Evolutionary conservation across 2,329 filamentous ascomycete genomes (phyloP).

Genomic region (Tolypocladium sp.): DNA sequence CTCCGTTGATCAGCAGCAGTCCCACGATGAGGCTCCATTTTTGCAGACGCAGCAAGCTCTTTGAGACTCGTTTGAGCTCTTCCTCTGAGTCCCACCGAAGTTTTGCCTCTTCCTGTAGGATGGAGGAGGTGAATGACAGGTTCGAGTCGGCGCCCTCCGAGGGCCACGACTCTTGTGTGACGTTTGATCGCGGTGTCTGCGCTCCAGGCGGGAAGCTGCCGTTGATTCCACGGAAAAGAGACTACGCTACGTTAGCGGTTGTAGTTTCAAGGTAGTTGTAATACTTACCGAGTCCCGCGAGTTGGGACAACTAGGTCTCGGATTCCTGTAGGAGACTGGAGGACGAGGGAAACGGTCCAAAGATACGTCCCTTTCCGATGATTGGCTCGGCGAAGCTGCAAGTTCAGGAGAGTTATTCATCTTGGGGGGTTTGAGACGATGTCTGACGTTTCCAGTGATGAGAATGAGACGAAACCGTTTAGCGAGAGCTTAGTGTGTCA

Average conservation of each 20-base stretch:
- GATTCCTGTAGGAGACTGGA: constrained; percentile 7
- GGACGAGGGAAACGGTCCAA: background rate
- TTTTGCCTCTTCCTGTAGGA: constrained; percentile 28
- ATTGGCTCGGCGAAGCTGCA: too few species aligned
- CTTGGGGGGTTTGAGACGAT: too few species aligned
- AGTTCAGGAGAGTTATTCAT: too few species aligned
- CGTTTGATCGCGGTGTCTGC: constrained; percentile 19
- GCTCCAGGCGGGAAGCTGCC: constrained; percentile 19
- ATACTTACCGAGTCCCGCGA: constrained; percentile 19
- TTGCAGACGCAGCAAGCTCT: constrained; percentile 24
- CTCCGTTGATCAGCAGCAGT: constrained; percentile 22
- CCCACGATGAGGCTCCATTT: constrained; percentile 29
- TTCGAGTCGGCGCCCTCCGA: constrained; percentile 22
- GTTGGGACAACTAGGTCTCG: constrained; percentile 6
- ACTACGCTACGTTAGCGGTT: constrained; percentile 12
- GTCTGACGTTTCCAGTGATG: too few species aligned
- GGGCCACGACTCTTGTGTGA: constrained; percentile 20
- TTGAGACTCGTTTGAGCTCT: constrained; percentile 28
- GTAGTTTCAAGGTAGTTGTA: too few species aligned
- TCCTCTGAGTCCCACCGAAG: constrained; percentile 28
- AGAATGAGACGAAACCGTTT: too few species aligned
- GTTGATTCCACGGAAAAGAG: constrained; percentile 21
- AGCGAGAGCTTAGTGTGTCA: too few species aligned
- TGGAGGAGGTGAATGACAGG: constrained; percentile 24
- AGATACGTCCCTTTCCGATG: too few species aligned